phyloP scores from a whole-genome alignment of 2,329 filamentous ascomycete genomes.

The Tolypocladium tundrense region DNA sequence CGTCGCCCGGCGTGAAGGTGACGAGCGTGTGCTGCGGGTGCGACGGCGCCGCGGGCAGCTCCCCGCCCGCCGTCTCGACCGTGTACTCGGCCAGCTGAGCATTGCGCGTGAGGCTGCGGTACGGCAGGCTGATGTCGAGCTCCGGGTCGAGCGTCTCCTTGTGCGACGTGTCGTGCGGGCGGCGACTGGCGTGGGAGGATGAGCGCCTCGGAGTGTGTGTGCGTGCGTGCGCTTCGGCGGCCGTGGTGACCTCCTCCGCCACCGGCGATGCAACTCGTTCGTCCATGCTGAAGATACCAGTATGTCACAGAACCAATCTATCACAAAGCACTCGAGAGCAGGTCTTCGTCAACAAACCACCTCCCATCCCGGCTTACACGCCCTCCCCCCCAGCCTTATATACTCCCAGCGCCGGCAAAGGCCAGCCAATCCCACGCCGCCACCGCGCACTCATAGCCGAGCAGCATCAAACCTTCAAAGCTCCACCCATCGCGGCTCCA shows the following conservation, averaged over 20 bases:
- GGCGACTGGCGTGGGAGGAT: background rate
- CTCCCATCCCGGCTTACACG: background rate
- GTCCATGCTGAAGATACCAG: background rate
- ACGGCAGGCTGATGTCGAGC: slow-evolving; percentile 49
- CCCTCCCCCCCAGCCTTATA: background rate
- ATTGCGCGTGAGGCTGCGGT: slow-evolving; percentile 48
- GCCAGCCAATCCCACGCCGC: background rate
- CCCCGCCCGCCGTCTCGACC: slow-evolving; percentile 48
- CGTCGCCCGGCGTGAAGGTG: slow-evolving; percentile 58
- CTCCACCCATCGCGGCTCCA: background rate
- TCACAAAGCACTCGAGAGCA: background rate
- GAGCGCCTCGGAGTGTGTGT: background rate
- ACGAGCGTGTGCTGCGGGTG: slow-evolving; percentile 30
- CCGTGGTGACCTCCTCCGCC: background rate
- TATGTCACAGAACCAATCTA: background rate
- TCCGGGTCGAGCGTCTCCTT: slow-evolving; percentile 29
- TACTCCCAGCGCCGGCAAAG: background rate
- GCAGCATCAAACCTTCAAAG: background rate
- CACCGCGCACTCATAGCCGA: background rate
- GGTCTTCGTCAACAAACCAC: background rate
- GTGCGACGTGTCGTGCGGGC: slow-evolving; percentile 2
- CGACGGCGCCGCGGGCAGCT: slow-evolving; percentile 37
- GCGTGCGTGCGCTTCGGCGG: background rate
- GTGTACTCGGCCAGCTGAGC: slow-evolving; percentile 60
- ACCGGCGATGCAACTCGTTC: background rate